A percentile compares a stretch with the other conserved stretches of the same genome.
These are phyloP conservation scores for Cinnamomum chago DNA, from an alignment of 164 flowering plant genomes.

Conservation along the genomic window DNA sequence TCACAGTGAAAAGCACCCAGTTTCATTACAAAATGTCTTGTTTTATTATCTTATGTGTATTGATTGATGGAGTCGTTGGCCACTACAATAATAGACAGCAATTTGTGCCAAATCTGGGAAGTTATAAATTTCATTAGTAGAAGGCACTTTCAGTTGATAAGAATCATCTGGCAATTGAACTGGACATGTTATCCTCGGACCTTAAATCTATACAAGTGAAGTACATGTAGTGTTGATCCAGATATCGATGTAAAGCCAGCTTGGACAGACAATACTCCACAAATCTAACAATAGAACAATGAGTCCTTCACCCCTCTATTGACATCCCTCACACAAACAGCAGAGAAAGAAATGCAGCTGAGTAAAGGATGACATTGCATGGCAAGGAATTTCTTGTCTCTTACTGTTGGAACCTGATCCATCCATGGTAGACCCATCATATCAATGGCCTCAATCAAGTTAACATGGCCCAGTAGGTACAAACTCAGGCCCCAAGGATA, in stretches of 20 bases:
- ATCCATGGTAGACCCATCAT: background rate
- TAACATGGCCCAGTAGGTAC: background rate
- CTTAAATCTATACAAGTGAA: background rate
- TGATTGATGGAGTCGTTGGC: slow-evolving; percentile 36
- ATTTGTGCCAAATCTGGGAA: slow-evolving; percentile 12
- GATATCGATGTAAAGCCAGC: background rate
- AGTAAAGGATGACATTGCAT: too few species aligned
- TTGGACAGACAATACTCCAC: background rate
- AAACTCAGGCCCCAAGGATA: background rate
- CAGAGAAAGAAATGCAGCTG: too few species aligned
- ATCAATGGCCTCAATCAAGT: background rate
- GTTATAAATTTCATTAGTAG: slow-evolving; percentile 1
- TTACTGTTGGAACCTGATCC: background rate
- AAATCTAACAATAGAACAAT: too few species aligned
- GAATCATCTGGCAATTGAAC: background rate
- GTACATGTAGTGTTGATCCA: background rate
- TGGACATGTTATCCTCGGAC: background rate
- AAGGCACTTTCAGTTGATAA: background rate
- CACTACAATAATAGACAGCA: slow-evolving; percentile 52
- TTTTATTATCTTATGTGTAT: too few species aligned
- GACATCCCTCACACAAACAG: background rate
- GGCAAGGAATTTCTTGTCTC: too few species aligned
- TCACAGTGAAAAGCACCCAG: too few species aligned
- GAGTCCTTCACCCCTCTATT: background rate
- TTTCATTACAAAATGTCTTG: too few species aligned